A percentile compares a stretch with the other conserved stretches of the same genome.
These are phyloP conservation scores for Suillus ampliporus DNA, from an alignment of 768 basidiomycete species.

Conservation along the genomic window DNA sequence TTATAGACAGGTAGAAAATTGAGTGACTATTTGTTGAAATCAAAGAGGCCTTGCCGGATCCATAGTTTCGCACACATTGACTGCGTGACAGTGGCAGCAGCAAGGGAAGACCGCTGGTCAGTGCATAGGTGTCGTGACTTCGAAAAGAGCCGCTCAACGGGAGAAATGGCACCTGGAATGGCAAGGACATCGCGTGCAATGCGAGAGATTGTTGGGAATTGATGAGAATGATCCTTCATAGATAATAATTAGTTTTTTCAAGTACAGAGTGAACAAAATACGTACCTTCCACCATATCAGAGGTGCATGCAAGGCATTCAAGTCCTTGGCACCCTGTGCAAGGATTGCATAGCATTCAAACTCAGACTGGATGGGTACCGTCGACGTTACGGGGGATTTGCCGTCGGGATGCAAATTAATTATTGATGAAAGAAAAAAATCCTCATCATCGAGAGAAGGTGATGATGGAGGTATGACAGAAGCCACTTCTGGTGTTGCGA, in stretches of 20 bases:
- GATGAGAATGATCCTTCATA: constrained; percentile 24
- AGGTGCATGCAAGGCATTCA: constrained; percentile 12
- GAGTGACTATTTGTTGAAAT: no score
- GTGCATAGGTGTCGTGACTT: constrained; percentile 37
- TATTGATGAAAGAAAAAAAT: background rate
- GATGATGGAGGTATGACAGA: background rate
- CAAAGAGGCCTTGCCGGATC: no score
- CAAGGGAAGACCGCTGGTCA: constrained; percentile 33
- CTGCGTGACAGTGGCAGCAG: constrained; percentile 33
- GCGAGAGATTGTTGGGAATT: constrained; percentile 33
- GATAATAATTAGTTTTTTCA: no score
- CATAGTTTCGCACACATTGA: constrained; percentile 37
- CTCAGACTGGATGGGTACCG: background rate
- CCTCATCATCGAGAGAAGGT: background rate
- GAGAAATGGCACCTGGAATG: constrained; percentile 39
- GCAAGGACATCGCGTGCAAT: constrained; percentile 41
- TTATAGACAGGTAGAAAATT: no score
- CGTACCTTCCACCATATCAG: constrained; percentile 40
- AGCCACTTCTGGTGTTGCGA: background rate
- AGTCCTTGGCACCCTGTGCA: background rate
- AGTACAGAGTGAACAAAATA: no score
- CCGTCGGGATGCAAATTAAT: background rate
- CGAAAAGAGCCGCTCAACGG: constrained; percentile 40
- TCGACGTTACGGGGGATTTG: background rate
- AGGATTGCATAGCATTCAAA: background rate